Conservation (phyloP, 768 basidiomycete genomes). For the Kwoniella sp. region DNA sequence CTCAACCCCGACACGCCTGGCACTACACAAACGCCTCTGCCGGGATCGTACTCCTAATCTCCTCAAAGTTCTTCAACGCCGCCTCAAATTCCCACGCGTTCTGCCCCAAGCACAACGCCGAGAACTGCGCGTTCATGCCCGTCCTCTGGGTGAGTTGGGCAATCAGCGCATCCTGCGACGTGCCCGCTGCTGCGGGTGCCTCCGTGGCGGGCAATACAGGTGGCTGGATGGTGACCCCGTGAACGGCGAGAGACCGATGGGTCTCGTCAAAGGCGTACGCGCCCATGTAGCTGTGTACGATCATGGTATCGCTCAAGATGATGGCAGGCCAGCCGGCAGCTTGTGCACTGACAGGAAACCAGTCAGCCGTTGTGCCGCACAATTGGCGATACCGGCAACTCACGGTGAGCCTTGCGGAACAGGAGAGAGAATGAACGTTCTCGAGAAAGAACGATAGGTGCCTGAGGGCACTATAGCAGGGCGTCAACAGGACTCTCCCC, state of each 20-base stretch:
- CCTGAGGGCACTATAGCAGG: conserved; percentile 59
- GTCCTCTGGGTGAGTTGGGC: conserved; percentile 66
- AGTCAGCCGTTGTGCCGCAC: not conserved
- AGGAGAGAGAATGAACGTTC: conserved; percentile 80
- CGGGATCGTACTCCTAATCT: conserved; percentile 56
- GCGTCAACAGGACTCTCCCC: not conserved
- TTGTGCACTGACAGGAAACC: conserved; percentile 58
- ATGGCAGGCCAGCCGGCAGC: conserved; percentile 81
- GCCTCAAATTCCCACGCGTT: conserved; percentile 79
- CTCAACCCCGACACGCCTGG: no score
- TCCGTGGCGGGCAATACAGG: conserved; percentile 7
- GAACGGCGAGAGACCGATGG: conserved; percentile 50
- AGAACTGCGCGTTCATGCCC: conserved; percentile 69
- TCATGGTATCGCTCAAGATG: conserved; percentile 82
- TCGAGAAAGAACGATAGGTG: conserved; percentile 86
- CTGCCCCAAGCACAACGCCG: conserved; percentile 76
- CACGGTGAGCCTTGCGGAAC: conserved; percentile 78
- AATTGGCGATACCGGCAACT: conserved; percentile 46
- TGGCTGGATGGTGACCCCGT: conserved; percentile 40
- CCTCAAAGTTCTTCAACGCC: conserved; percentile 79
- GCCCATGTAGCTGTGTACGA: conserved; percentile 76
- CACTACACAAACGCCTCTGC: conserved; percentile 45
- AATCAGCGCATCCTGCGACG: conserved; percentile 41
- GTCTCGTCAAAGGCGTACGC: conserved; percentile 64
- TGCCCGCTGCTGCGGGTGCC: conserved; percentile 53